phyloP scores from a whole-genome alignment of 2,329 filamentous ascomycete genomes.

The Xenoacremonium recifei region DNA sequence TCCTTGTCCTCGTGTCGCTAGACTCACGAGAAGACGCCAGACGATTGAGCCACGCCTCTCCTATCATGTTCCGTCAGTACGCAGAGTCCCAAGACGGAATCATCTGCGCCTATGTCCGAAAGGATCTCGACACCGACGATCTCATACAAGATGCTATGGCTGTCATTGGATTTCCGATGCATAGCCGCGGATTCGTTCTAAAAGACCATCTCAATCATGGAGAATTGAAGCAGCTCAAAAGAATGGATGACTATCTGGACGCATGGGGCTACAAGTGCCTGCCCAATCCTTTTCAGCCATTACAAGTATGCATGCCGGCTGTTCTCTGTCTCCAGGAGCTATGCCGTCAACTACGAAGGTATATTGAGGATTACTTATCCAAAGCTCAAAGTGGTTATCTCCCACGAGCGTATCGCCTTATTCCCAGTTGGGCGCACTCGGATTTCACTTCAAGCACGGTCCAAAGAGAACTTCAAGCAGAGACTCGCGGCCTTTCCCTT shows the following conservation, averaged over 20 bases:
- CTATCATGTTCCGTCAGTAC: not conserved
- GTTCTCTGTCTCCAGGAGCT: not conserved
- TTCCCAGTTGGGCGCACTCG: not conserved
- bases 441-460: not conserved
- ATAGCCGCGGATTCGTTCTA: too few species aligned
- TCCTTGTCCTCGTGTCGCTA: not conserved
- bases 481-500: not conserved
- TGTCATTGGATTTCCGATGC: conserved; percentile 1
- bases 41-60: not conserved
- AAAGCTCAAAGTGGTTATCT: not conserved
- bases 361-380: not conserved
- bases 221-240: too few species aligned
- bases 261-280: not conserved
- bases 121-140: not conserved
- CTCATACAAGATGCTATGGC: conserved; percentile 4
- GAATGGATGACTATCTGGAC: not conserved
- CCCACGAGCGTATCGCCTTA: not conserved
- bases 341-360: not conserved
- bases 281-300: not conserved
- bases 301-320: not conserved
- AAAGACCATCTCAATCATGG: too few species aligned
- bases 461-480: not conserved
- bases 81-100: conserved; percentile 1
- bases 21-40: not conserved
- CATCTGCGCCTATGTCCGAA: not conserved